Evolutionary conservation across 2,329 filamentous ascomycete species (phyloP), one percentile per base, ranked within the genome.

Genomic region (Colletotrichum euphorbiae): DNA sequence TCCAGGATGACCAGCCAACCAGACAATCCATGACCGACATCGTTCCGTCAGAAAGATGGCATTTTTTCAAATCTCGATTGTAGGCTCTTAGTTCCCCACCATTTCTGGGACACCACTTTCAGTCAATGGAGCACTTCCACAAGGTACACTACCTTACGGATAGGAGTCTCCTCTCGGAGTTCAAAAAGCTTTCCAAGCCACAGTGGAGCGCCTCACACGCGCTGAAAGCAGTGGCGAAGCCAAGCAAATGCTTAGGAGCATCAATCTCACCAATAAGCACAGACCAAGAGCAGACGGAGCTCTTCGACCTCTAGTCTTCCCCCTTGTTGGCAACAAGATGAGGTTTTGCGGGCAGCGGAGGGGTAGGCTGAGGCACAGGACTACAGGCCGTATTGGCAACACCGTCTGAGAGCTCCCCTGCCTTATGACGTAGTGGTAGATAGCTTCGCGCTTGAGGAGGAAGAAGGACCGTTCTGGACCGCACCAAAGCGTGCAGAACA

Each of bases 31-130:
- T 19, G 51, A 28, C n/a, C 38, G 51, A 15, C 17, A 54, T 40
- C 33, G 51, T 8, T 59, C 42, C n/a, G 55, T 59, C 42, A 42
- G 55, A 42, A 56, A 48, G 54, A 69, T 69, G 66, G 66, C 55
- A 69, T 69, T 69, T 60, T 60, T 60, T 62, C 61, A 66, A 57
- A 66, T 60, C 66, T 59, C 66, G 62, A 60, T 69, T 61, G 54
- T 65, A 28, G 28, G 33, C 42, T 40, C 13, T 28, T 31, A 15
- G 40, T 61, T 43, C 50, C 40, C 65, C 65, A 62, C 60, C 48
- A 42, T 48, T 48, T 28, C 36, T 57, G 36, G 45, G 52, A 45
- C 45, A 52, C 42, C 33, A 60, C 31, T 40, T 52, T 45, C 51
- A 43, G 31, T 24, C 4, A 57, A 46, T 58, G 45, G 48, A 64